A percentile compares a stretch with the other conserved stretches of the same genome.
Evolutionary conservation across 805 yeast genomes (phyloP).

Genomic region (Yamadazyma akitaensis): DNA sequence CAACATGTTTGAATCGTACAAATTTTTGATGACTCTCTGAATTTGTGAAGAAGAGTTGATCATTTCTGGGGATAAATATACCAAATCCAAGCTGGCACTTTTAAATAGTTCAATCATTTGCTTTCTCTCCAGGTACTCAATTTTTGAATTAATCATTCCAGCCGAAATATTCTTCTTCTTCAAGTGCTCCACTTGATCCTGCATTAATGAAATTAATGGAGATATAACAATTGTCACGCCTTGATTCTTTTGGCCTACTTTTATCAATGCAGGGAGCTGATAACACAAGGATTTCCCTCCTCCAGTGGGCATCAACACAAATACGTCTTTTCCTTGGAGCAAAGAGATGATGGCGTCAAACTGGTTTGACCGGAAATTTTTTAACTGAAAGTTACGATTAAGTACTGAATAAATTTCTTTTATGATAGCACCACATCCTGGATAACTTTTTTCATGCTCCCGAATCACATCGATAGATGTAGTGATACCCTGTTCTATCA

Average conservation of each 20-base stretch:
- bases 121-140: constrained; percentile 58
- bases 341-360: constrained; percentile 81
- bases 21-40: constrained; percentile 54
- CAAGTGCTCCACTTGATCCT: constrained; percentile 89
- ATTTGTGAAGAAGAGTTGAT: constrained; percentile 70
- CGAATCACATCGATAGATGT: constrained; percentile 12
- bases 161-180: constrained; percentile 67
- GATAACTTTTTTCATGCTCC: constrained; percentile 19
- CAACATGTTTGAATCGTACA: constrained; percentile 53
- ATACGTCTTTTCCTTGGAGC: constrained; percentile 75
- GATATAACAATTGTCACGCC: constrained; percentile 93
- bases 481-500: constrained; percentile 19
- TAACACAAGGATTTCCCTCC: constrained; percentile 97
- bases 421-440: constrained; percentile 56
- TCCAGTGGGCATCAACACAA: constrained; percentile 97
- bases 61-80: constrained; percentile 95
- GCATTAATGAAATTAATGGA: constrained; percentile 94
- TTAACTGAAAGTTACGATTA: constrained; percentile 56
- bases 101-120: constrained; percentile 59
- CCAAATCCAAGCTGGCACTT: constrained; percentile 66
- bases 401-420: constrained; percentile 61
- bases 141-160: constrained; percentile 83
- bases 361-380: constrained; percentile 76
- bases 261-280: constrained; percentile 87
- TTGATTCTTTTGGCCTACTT: constrained; percentile 70